These are phyloP conservation scores for Helotiales sp. DNA, from an alignment of 2,329 filamentous ascomycete species.

Conservation along the genomic window DNA sequence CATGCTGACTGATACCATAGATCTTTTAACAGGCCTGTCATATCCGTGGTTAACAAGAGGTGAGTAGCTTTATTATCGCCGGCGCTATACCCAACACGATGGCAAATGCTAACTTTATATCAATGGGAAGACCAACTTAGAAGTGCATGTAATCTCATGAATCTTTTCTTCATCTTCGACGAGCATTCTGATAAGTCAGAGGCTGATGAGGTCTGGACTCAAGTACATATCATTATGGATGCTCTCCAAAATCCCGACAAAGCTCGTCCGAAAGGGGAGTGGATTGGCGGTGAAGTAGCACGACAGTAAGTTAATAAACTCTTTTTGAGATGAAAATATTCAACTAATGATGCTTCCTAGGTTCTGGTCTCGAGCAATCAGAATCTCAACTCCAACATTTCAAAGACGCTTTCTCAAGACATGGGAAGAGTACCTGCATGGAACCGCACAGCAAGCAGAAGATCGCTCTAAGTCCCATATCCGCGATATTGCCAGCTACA, in stretches of 20 bases:
- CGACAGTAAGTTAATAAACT: conserved; percentile 1
- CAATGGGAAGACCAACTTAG: background rate
- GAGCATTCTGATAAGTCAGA: conserved; percentile 7
- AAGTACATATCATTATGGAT: conserved; percentile 4
- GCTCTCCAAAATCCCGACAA: background rate
- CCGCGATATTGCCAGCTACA: conserved; percentile 1
- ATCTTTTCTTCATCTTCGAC: conserved; percentile 7
- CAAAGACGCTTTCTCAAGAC: conserved; percentile 2
- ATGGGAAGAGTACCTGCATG: conserved; percentile 5
- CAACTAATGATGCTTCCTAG: background rate
- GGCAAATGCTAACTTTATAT: background rate
- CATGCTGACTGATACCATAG: background rate
- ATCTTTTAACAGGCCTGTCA: conserved; percentile 3
- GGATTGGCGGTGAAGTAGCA: conserved; percentile 7
- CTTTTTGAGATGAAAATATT: background rate
- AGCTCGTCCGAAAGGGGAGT: conserved; percentile 2
- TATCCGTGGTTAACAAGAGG: conserved; percentile 7
- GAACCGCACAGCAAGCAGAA: conserved; percentile 8
- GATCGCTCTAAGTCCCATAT: conserved; percentile 1
- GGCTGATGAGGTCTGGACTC: conserved; percentile 1
- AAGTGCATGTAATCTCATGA: conserved; percentile 5
- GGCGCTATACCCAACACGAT: no score
- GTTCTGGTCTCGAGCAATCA: conserved; percentile 2
- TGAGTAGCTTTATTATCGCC: background rate
- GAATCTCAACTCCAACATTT: conserved; percentile 5